Percentiles rank a stretch among this genome's conserved stretches.
phyloP scores from a whole-genome alignment of 345 rosid species.

The Isatis tinctoria region DNA sequence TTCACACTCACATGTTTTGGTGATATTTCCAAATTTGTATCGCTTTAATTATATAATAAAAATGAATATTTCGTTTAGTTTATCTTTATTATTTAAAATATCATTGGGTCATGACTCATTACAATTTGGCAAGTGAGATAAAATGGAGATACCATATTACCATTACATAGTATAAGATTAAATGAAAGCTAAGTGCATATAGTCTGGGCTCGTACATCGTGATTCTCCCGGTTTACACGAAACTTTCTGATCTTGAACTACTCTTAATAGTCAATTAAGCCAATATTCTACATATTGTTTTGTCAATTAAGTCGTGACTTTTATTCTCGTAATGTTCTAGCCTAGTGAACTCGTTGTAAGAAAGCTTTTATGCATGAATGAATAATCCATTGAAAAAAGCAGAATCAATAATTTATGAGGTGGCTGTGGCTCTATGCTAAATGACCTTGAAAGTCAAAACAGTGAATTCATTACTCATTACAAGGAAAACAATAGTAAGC shows the following conservation, averaged over 20 bases:
- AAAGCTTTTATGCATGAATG: neutral
- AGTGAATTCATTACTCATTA: conserved; percentile 22
- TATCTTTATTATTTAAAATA: neutral
- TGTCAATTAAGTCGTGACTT: neutral
- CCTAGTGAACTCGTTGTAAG: neutral
- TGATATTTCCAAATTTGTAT: neutral
- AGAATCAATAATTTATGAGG: conserved; percentile 10
- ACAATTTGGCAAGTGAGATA: neutral
- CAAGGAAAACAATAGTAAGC: conserved; percentile 17
- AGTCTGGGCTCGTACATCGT: neutral
- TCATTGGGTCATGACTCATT: neutral
- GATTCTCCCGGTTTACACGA: neutral
- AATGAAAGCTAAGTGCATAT: neutral
- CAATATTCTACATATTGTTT: neutral
- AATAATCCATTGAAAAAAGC: neutral
- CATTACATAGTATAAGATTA: neutral
- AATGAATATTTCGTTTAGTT: neutral
- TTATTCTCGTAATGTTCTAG: neutral
- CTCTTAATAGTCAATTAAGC: neutral
- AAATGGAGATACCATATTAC: neutral
- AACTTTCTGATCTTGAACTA: neutral
- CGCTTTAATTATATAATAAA: neutral
- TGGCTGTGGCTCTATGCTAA: conserved; percentile 8
- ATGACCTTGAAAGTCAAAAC: conserved; percentile 21
- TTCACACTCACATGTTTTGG: neutral